phyloP scores from a whole-genome alignment of 2,329 filamentous ascomycete genomes.

The Penicillium nordicum region DNA sequence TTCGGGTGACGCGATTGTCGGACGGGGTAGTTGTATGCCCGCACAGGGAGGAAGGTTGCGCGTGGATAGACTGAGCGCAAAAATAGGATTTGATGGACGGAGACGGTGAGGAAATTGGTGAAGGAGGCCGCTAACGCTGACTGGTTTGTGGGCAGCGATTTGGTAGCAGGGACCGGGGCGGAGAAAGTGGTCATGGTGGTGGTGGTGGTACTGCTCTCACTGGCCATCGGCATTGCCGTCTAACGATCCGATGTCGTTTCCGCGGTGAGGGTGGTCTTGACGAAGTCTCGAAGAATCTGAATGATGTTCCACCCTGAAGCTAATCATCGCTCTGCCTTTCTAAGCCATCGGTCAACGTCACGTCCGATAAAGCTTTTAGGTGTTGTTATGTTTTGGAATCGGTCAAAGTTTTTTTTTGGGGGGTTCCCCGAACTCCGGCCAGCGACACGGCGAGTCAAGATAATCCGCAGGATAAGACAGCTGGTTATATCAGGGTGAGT shows the following conservation, averaged over 20 bases:
- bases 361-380: conserved; percentile 1
- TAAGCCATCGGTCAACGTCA: conserved; percentile 31
- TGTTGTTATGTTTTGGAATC: not conserved
- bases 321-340: conserved; percentile 44
- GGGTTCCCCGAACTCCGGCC: conserved; percentile 9
- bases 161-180: conserved; percentile 40
- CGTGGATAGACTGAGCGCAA: conserved; percentile 75
- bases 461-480: conserved; percentile 4
- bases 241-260: conserved; percentile 32
- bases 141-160: conserved; percentile 49
- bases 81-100: conserved; percentile 82
- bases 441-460: conserved; percentile 6
- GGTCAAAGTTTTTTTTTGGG: conserved; percentile 14
- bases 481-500: not conserved
- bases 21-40: conserved; percentile 79
- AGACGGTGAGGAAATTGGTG: conserved; percentile 74
- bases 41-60: conserved; percentile 71
- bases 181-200: conserved; percentile 41
- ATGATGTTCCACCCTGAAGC: conserved; percentile 43
- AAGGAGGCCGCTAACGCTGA: conserved; percentile 65
- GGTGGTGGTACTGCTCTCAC: conserved; percentile 41
- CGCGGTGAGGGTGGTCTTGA: conserved; percentile 35
- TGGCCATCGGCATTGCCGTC: conserved; percentile 41
- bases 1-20: conserved; percentile 81
- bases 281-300: conserved; percentile 40